Percentiles rank a stretch among this genome's conserved stretches.
Conservation (phyloP, 257 asterid species). For the Phtheirospermum japonicum region DNA sequence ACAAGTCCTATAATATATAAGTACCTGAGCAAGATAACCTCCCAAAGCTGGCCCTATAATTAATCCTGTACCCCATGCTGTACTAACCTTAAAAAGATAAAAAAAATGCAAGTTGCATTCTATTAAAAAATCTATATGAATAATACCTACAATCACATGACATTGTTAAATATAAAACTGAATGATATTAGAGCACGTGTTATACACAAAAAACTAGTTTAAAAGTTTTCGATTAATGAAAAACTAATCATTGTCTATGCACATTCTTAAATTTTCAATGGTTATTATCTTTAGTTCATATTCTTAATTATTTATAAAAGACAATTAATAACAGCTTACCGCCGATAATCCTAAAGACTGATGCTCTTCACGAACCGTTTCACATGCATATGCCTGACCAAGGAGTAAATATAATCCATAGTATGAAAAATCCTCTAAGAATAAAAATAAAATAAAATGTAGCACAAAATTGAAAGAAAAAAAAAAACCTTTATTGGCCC, state of each 20-base stretch:
- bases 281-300: too few relatives aligned
- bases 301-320: too few relatives aligned
- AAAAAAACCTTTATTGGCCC: conserved; percentile 69
- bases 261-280: too few relatives aligned
- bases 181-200: too few relatives aligned
- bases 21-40: conserved; percentile 88
- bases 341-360: conserved; percentile 67
- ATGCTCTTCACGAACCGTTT: conserved; percentile 69
- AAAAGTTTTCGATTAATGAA: conserved; percentile 8
- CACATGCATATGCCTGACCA: conserved; percentile 84
- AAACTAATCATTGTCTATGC: too few relatives aligned
- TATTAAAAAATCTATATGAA: too few relatives aligned
- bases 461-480: not conserved
- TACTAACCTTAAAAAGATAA: conserved; percentile 59
- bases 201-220: not conserved
- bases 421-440: not conserved
- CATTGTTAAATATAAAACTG: too few relatives aligned
- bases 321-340: conserved; percentile 41
- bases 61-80: conserved; percentile 85
- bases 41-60: conserved; percentile 91
- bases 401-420: conserved; percentile 20
- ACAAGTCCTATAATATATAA: not conserved
- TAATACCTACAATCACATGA: conserved; percentile 4
- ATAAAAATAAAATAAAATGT: too few relatives aligned
- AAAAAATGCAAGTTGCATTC: too few relatives aligned